phyloP scores from a whole-genome alignment of 768 basidiomycete species.

The Podaxis pistillaris region DNA sequence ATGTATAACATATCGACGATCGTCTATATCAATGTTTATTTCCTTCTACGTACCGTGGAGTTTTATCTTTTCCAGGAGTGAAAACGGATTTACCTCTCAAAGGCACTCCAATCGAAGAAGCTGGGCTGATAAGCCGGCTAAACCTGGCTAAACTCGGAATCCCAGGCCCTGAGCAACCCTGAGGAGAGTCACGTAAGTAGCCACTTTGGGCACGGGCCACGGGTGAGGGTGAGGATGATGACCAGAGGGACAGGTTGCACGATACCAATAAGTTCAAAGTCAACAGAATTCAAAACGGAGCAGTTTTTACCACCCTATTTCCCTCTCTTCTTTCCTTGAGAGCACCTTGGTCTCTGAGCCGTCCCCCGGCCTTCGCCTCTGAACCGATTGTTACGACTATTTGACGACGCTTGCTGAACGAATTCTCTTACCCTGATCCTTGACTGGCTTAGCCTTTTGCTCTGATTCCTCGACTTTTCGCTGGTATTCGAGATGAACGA shows the following conservation, averaged over 20 bases:
- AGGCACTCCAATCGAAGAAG: neutral
- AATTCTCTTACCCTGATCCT: neutral
- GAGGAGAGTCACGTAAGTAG: conserved; percentile 3
- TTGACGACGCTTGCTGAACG: neutral
- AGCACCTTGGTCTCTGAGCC: neutral
- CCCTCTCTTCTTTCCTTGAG: neutral
- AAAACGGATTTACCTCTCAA: neutral
- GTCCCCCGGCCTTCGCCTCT: neutral
- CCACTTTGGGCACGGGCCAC: too few relatives aligned
- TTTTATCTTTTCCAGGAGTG: neutral
- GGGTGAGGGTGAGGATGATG: neutral
- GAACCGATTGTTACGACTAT: neutral
- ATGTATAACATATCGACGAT: too few relatives aligned
- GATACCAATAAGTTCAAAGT: too few relatives aligned
- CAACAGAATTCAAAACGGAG: neutral
- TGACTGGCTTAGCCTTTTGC: neutral
- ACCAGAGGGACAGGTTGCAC: neutral
- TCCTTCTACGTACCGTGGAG: neutral
- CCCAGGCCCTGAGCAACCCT: neutral
- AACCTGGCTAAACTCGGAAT: neutral
- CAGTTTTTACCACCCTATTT: neutral
- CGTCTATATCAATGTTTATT: neutral
- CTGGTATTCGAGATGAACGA: conserved; percentile 26
- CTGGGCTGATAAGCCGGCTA: conserved; percentile 2
- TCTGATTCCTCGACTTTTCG: neutral